A percentile compares a stretch with the other conserved stretches of the same genome.
Evolutionary conservation across 768 basidiomycete species (phyloP).

Genomic region (Gloeophyllum trabeum): DNA sequence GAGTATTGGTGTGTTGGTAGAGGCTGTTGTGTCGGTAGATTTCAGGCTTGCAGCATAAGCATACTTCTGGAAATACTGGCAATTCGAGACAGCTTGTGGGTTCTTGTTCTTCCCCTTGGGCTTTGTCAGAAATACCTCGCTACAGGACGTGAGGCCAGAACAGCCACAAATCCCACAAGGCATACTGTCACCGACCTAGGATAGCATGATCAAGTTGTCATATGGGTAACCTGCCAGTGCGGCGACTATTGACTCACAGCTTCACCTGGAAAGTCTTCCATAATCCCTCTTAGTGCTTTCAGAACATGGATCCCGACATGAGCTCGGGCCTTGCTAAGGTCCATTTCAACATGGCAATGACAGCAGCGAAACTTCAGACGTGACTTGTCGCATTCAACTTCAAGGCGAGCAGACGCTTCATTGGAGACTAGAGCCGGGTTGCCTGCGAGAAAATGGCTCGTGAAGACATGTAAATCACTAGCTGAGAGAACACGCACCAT

Average conservation of each 20-base stretch:
- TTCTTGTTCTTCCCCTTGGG: too few relatives aligned
- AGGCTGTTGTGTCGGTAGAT: slow-evolving; percentile 10
- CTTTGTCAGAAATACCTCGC: slow-evolving; percentile 7
- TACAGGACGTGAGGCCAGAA: background rate
- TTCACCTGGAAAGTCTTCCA: slow-evolving; percentile 4
- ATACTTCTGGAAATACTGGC: slow-evolving; percentile 8
- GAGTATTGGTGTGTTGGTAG: slow-evolving; percentile 17
- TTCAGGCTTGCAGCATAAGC: slow-evolving; percentile 6
- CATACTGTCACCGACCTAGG: slow-evolving; percentile 9
- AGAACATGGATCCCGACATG: slow-evolving; percentile 8
- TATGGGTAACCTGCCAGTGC: background rate
- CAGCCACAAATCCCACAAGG: slow-evolving; percentile 18
- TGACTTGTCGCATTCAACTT: background rate
- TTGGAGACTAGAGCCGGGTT: background rate
- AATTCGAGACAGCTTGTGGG: slow-evolving; percentile 9
- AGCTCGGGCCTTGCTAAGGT: background rate
- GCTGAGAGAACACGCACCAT: slow-evolving; percentile 1
- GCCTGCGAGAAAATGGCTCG: background rate
- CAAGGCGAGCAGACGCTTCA: background rate
- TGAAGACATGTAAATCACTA: background rate
- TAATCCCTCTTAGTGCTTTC: slow-evolving; percentile 2
- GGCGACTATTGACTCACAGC: background rate
- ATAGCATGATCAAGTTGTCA: background rate
- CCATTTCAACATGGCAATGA: slow-evolving; percentile 2
- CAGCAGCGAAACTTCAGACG: slow-evolving; percentile 4